Evolutionary conservation across 2,329 filamentous ascomycete species (phyloP), one percentile per base, ranked within the genome.

Genomic region (Beauveria brongniartii): DNA sequence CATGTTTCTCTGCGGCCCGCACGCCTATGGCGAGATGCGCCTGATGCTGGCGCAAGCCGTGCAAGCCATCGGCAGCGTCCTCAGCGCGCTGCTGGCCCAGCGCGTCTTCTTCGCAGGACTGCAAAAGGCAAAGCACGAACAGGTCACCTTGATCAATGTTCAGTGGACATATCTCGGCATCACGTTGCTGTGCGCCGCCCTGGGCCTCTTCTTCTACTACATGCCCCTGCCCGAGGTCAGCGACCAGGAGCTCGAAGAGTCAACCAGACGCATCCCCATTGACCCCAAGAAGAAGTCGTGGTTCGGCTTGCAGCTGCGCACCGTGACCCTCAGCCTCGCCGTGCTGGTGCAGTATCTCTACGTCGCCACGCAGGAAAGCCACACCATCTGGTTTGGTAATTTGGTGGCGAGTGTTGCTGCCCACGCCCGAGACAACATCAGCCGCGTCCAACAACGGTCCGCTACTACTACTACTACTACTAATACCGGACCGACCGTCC

Each of bases 161-260:
- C 91, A 94, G 72, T 95, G 88, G 88, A 89, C 90, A 0, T 94
- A 94, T 67, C 81, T 94, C n/a, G 88, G 86, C 60, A 88, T 93
- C 63, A 90, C 89, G 0, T 78, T 88, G 26, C 86, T 92, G 61
- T 90, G 88, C 62, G 89, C 88, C 57, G 77, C 83, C 3, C 78
- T 95, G 3, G 89, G 85, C 0, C 75, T 88, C 3, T 83, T 88
- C 69, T 87, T 88, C 70, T 88, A 83, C 69, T 88, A 88, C 67
- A 84, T 87, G 78, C 85, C 85, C 0, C 74, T 88, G 2, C 84
- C 85, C 0, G 85, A 87, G 65, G 80, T 85, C 9, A 79, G 76
- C 41, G 83, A 86, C 64, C 71, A 73, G 20, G 82, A 85, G 63
- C 76, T 86, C 43, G 78, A 82, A 63, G 70, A 74, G 16, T 77